Base-by-base conservation (phyloP, 1,139 yeast genomes). In the Magnusiomyces tetraspermus region DNA sequence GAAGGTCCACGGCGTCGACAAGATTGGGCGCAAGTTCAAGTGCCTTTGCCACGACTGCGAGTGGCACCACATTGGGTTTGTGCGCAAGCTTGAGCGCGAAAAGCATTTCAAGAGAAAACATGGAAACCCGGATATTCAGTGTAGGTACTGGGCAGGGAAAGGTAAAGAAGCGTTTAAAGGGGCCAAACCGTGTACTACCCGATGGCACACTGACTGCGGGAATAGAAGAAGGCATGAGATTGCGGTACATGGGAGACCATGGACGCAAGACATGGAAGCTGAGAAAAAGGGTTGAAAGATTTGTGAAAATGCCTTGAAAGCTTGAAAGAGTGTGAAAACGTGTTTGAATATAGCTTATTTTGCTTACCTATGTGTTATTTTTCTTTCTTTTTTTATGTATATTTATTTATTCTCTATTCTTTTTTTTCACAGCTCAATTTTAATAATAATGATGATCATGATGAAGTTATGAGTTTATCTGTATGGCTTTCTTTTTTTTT, bases 171-270 rank as follows among this genome's bases (percentile, higher is more conserved):
- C 58, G 49, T 61, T 57, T 50, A 58, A 61, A 3, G 67, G 66
- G 11, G 53, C 62, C 40, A 57, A 60, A 13, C 58, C 57, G 6
- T 63, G 67, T 52, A 60, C 64, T 6, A 63, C 66, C 5, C 57
- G 60, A 51, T 63, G 67, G 67, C 67, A 63, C 49, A 64, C 65
- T 10, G 67, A 63, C 47, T 58, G 63, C 6, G 67, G 67, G 2
- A 63, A 63, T 52, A 55, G 66, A 8, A 57, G 62, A 6, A 51
- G 67, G 10, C 67, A 63, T 52, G 67, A 63, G 47, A 58, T 61
- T 22, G 63, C 61, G 19, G 63, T 63, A 13, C 67, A 63, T 48
- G 65, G 64, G 2, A 55, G 56, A 33, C 57, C 30, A 10, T 48
- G 43, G 48, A 42, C 19, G 48, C 49, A 47, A 8, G 50, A 48